Conservation (phyloP, 257 asterid species). For the Cinchona pubescens region DNA sequence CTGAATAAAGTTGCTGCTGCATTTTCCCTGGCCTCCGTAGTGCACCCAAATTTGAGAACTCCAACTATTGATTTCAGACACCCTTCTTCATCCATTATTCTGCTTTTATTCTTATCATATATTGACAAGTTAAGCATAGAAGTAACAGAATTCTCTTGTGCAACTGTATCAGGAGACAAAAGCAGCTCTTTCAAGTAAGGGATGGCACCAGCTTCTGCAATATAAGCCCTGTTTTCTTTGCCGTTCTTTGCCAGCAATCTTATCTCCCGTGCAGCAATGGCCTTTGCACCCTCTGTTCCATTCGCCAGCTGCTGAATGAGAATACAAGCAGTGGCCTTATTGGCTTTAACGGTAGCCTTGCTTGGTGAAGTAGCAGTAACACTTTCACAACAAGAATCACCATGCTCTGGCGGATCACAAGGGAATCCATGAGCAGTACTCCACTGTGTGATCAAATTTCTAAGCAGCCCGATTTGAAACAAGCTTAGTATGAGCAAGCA, state of each 20-base stretch:
- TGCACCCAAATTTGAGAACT: slow-evolving; percentile 64
- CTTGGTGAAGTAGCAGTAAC: slow-evolving; percentile 40
- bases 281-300: slow-evolving; percentile 59
- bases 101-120: slow-evolving; percentile 69
- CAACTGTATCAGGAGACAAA: slow-evolving; percentile 49
- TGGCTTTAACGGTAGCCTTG: slow-evolving; percentile 67
- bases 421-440: slow-evolving; percentile 65
- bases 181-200: slow-evolving; percentile 62
- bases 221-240: slow-evolving; percentile 65
- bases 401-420: slow-evolving; percentile 51
- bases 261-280: slow-evolving; percentile 77
- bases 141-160: slow-evolving; percentile 91
- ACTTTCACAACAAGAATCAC: slow-evolving; percentile 41
- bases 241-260: slow-evolving; percentile 78
- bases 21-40: slow-evolving; percentile 81
- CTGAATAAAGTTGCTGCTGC: slow-evolving; percentile 95
- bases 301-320: slow-evolving; percentile 62
- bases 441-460: slow-evolving; percentile 78
- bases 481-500: slow-evolving; percentile 55
- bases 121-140: slow-evolving; percentile 84
- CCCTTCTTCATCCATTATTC: slow-evolving; percentile 78
- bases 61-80: slow-evolving; percentile 61
- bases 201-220: slow-evolving; percentile 84
- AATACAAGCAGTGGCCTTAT: slow-evolving; percentile 57
- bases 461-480: slow-evolving; percentile 71